Conservation (phyloP, 2,329 filamentous ascomycete genomes). For the Microcyclospora tardicrescens region DNA sequence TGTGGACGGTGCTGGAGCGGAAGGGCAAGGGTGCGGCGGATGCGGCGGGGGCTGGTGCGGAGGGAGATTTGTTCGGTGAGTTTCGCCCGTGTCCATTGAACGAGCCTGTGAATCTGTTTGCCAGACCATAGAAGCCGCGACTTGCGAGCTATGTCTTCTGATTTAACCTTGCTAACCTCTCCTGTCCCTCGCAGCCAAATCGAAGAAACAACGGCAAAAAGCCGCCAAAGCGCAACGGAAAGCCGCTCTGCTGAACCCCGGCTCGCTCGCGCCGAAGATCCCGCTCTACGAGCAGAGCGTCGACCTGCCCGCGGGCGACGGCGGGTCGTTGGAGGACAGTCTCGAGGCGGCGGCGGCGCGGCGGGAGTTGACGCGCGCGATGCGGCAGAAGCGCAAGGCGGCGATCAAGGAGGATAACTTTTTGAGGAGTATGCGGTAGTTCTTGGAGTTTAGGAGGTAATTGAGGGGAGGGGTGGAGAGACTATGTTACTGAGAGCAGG, state of each 20-base stretch:
- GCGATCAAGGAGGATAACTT: slow-evolving; percentile 79
- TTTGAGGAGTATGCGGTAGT: slow-evolving; percentile 57
- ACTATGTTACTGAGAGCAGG: neutral
- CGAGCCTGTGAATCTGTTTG: neutral
- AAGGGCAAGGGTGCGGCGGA: slow-evolving; percentile 35
- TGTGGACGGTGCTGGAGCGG: slow-evolving; percentile 57
- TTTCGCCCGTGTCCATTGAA: slow-evolving; percentile 11
- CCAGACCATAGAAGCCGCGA: no score
- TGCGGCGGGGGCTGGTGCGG: slow-evolving; percentile 40
- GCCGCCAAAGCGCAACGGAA: slow-evolving; percentile 54
- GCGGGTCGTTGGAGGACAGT: slow-evolving; percentile 33
- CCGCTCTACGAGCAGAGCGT: slow-evolving; percentile 66
- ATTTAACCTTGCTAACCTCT: no score
- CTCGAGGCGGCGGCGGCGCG: slow-evolving; percentile 38
- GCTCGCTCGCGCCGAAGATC: slow-evolving; percentile 49
- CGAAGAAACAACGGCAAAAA: slow-evolving; percentile 63
- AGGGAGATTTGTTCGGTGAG: slow-evolving; percentile 70
- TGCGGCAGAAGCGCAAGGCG: slow-evolving; percentile 61
- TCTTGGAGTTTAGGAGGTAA: slow-evolving; percentile 4
- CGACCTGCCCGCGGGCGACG: slow-evolving; percentile 48
- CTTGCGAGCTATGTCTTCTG: no score
- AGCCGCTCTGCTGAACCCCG: slow-evolving; percentile 52
- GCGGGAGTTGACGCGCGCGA: slow-evolving; percentile 52
- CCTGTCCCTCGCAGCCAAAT: slow-evolving; percentile 55
- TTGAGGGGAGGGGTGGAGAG: neutral